Conservation (phyloP, 1,284 basidiomycete genomes). For the Apiotrichum laibachii region DNA sequence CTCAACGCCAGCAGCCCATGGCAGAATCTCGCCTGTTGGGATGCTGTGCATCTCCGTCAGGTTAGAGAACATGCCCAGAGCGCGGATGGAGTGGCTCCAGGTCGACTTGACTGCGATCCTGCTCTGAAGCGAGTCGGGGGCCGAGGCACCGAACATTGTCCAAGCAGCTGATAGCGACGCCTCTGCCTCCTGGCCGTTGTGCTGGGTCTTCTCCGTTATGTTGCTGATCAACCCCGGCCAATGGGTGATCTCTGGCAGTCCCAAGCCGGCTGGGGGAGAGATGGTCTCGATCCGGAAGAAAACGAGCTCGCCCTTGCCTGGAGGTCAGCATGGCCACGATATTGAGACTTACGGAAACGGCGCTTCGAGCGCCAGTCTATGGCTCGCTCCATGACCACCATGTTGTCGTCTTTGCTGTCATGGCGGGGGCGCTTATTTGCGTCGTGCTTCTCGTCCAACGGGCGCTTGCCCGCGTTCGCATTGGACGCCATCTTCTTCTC, state of each 20-base stretch:
- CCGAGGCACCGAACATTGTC: slow-evolving; percentile 18
- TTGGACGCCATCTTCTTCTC: slow-evolving; percentile 11
- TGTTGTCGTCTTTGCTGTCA: background rate
- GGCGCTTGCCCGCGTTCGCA: background rate
- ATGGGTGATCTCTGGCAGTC: slow-evolving; percentile 34
- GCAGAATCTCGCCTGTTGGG: slow-evolving; percentile 31
- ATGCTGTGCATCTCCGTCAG: slow-evolving; percentile 23
- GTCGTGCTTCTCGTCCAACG: background rate
- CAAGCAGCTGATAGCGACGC: slow-evolving; percentile 21
- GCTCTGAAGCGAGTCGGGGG: slow-evolving; percentile 9
- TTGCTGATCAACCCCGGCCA: slow-evolving; percentile 41
- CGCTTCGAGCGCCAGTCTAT: slow-evolving; percentile 20
- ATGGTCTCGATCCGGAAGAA: slow-evolving; percentile 38
- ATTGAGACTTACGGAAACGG: slow-evolving; percentile 13
- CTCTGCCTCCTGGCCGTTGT: slow-evolving; percentile 13
- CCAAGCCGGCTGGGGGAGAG: slow-evolving; percentile 17
- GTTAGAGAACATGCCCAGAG: slow-evolving; percentile 38
- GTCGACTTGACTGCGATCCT: background rate
- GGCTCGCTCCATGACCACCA: slow-evolving; percentile 13
- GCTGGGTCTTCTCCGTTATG: slow-evolving; percentile 8
- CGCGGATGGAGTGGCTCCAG: slow-evolving; percentile 31
- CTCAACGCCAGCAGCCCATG: slow-evolving; percentile 32
- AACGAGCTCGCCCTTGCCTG: slow-evolving; percentile 42
- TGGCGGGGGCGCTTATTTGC: background rate
- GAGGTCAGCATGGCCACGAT: background rate